Conservation (phyloP, 2,329 filamentous ascomycete species). For the Coniella vitis region DNA sequence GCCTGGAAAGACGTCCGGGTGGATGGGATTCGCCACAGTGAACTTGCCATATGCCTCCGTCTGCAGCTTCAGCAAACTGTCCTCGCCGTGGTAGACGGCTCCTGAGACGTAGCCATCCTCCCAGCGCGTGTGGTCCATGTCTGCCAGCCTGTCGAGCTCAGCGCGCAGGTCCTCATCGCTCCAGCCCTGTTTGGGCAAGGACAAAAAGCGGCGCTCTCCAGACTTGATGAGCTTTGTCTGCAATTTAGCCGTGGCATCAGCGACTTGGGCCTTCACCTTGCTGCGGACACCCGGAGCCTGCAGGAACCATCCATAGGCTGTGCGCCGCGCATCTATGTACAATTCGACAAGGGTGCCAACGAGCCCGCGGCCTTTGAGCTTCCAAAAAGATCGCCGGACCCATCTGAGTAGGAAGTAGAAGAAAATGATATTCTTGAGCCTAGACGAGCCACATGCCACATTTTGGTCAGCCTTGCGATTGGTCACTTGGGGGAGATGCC, state of each 20-base stretch:
- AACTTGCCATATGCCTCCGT: slow-evolving; percentile 91
- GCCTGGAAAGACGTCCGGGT: slow-evolving; percentile 96
- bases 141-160: slow-evolving; percentile 72
- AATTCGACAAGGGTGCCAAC: slow-evolving; percentile 70
- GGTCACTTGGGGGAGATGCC: background rate
- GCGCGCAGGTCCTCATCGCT: slow-evolving; percentile 67
- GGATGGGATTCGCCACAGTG: slow-evolving; percentile 91
- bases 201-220: slow-evolving; percentile 64
- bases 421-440: slow-evolving; percentile 81
- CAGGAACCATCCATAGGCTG: slow-evolving; percentile 79
- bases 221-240: slow-evolving; percentile 76
- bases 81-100: slow-evolving; percentile 91
- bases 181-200: slow-evolving; percentile 79
- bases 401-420: slow-evolving; percentile 81
- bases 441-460: slow-evolving; percentile 26
- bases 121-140: slow-evolving; percentile 92
- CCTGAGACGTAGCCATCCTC: slow-evolving; percentile 93
- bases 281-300: slow-evolving; percentile 78
- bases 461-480: background rate
- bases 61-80: slow-evolving; percentile 74
- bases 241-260: slow-evolving; percentile 71
- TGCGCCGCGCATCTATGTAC: slow-evolving; percentile 64
- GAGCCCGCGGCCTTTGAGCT: slow-evolving; percentile 81
- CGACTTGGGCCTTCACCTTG: slow-evolving; percentile 78
- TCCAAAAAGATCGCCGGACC: slow-evolving; percentile 71